Conservation (phyloP, 441 rosid species). For the Populus hybrid region DNA sequence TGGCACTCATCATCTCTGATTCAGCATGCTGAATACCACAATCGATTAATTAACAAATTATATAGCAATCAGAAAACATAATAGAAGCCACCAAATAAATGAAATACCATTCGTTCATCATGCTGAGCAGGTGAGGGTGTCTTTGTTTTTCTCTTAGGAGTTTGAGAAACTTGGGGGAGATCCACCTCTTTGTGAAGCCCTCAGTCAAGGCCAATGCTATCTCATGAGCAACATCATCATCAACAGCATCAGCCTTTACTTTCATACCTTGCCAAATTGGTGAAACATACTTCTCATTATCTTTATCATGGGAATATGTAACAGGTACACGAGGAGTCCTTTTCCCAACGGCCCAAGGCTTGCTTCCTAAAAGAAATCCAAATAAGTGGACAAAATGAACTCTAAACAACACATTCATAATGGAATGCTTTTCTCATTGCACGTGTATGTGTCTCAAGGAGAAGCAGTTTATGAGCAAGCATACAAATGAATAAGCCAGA, state of each 20-base stretch:
- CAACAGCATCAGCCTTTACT: constrained; percentile 46
- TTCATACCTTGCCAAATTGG: constrained; percentile 56
- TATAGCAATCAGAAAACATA: constrained; percentile 8
- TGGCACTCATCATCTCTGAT: constrained; percentile 62
- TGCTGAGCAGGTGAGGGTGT: constrained; percentile 47
- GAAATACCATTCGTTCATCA: constrained; percentile 59
- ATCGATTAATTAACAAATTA: constrained; percentile 18
- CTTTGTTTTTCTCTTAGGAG: constrained; percentile 42
- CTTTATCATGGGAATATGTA: constrained; percentile 48
- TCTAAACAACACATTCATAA: neutral
- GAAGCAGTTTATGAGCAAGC: neutral
- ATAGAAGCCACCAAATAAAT: constrained; percentile 8
- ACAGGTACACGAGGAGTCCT: constrained; percentile 96
- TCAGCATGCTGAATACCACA: constrained; percentile 52
- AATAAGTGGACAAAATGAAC: constrained; percentile 12
- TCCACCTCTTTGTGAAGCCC: constrained; percentile 69
- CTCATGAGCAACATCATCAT: constrained; percentile 66
- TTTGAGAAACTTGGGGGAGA: constrained; percentile 62
- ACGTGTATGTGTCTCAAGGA: neutral
- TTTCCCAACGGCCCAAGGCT: constrained; percentile 81
- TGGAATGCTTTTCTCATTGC: neutral
- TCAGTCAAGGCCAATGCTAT: constrained; percentile 71
- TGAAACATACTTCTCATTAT: constrained; percentile 49
- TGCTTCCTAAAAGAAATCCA: constrained; percentile 48
- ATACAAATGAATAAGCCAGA: neutral